Conservation (phyloP, 805 yeast genomes). For the Starmerella geochares region DNA sequence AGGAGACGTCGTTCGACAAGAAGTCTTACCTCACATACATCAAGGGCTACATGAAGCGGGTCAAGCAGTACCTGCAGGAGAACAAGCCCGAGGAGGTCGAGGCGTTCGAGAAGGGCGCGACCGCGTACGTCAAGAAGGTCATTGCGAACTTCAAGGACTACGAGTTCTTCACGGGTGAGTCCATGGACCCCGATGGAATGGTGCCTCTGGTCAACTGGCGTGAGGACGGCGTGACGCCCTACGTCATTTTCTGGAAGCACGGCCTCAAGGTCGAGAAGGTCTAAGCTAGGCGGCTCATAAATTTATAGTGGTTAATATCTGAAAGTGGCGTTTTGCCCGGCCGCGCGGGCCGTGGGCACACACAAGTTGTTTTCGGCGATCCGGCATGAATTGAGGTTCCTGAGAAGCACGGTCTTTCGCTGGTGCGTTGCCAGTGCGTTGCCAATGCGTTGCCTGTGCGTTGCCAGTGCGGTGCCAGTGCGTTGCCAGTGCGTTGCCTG, state of each 20-base stretch:
- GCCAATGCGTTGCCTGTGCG: too few species aligned
- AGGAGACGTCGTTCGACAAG: slow-evolving; percentile 93
- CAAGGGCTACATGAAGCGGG: slow-evolving; percentile 96
- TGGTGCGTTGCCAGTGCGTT: too few species aligned
- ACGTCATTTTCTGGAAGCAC: slow-evolving; percentile 97
- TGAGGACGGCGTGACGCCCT: slow-evolving; percentile 98
- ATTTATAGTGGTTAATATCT: background rate
- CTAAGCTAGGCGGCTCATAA: slow-evolving; percentile 38
- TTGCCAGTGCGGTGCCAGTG: too few species aligned
- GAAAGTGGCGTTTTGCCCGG: background rate
- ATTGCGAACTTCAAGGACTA: slow-evolving; percentile 93
- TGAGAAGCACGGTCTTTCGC: too few species aligned
- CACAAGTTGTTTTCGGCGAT: too few species aligned
- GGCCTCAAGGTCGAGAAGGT: slow-evolving; percentile 85
- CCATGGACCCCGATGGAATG: slow-evolving; percentile 99
- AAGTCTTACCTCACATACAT: slow-evolving; percentile 93
- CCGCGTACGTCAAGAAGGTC: slow-evolving; percentile 90
- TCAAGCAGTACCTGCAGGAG: slow-evolving; percentile 88
- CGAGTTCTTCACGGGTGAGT: slow-evolving; percentile 99
- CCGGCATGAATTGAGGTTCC: too few species aligned
- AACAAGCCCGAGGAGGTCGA: slow-evolving; percentile 76
- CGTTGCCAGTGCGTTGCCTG: too few species aligned
- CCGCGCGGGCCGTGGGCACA: too few species aligned
- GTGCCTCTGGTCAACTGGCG: slow-evolving; percentile 97
- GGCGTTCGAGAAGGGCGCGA: slow-evolving; percentile 94